phyloP scores from a whole-genome alignment of 2,329 filamentous ascomycete genomes.

The Trichophyton simii region DNA sequence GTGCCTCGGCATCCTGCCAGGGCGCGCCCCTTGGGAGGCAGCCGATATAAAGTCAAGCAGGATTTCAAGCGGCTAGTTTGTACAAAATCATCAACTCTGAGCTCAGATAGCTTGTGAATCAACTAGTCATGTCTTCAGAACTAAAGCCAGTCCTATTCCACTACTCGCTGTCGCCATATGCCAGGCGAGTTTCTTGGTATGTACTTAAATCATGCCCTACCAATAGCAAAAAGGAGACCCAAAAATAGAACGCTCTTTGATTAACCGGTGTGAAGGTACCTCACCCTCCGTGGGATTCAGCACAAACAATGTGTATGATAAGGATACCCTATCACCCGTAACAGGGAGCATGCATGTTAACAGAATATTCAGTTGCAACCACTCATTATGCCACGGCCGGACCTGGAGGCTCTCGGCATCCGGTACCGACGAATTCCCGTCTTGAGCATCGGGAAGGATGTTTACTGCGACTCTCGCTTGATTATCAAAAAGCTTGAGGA shows the following conservation, averaged over 20 bases:
- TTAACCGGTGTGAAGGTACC: slow-evolving; percentile 39
- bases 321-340: background rate
- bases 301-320: slow-evolving; percentile 54
- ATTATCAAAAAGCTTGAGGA: slow-evolving; percentile 54
- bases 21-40: background rate
- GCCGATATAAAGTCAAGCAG: background rate
- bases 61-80: slow-evolving; percentile 11
- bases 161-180: slow-evolving; percentile 54
- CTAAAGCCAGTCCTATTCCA: slow-evolving; percentile 50
- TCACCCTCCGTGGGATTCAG: slow-evolving; percentile 51
- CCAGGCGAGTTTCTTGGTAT: slow-evolving; percentile 43
- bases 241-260: background rate
- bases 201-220: background rate
- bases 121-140: background rate
- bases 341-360: slow-evolving; percentile 1
- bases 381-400: slow-evolving; percentile 51
- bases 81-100: background rate
- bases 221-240: background rate
- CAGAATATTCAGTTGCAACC: slow-evolving; percentile 47
- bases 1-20: background rate
- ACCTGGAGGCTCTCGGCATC: slow-evolving; percentile 49
- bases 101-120: background rate
- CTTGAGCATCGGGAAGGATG: slow-evolving; percentile 51
- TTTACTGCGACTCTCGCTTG: slow-evolving; percentile 58
- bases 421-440: slow-evolving; percentile 58